Base-by-base conservation (phyloP, 768 basidiomycete species). In the Leccinellum rugosiceps region DNA sequence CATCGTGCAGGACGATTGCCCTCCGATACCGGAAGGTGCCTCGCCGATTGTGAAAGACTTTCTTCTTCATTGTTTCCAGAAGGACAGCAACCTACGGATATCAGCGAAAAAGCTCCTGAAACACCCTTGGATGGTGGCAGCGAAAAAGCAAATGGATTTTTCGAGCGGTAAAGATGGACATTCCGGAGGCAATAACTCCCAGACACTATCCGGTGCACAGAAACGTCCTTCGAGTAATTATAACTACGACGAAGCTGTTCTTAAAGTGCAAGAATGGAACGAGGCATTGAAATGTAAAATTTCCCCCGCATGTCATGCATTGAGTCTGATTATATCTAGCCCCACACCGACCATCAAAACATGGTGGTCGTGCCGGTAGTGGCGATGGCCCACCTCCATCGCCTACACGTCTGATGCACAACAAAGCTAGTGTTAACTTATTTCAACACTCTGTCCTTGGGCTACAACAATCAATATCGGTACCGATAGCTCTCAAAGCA, bases 231-330 rank as follows among this genome's bases (percentile, higher is more conserved):
- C 77, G 50, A 86, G 85, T 66, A 94, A 91, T 66, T 92, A 90
- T 68, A 92, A 92, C 67, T 97, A 88, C 65, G 94, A 98, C 62
- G 92, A 98, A 66, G 94, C 91, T 19, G 92, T 99, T 32, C 78
- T 93, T 63, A 87, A 92, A 70, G 96, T 99, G 25, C 96, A 98
- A 72, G 93, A 98, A 72, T 99, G 96, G 95, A 99, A 99, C 66
- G 92, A 98, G 71, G 96, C 95, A 1, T 76, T 98, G 57, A 94
- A 92, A 74, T 94, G 92, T 94, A 70, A 65, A 4, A 48, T 11
- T 30, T 17, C 49, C 51, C 21, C 51, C 55, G 73, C 73, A 21
- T 46, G 63, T 52, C 11, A 30, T 45, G 32, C 53, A 53, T 17
- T 35, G 34, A 43, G 49, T 61, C 55, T 61, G 47, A 56, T 54